phyloP scores from a whole-genome alignment of 2,329 filamentous ascomycete genomes.

The Didymosphaeria variabile region DNA sequence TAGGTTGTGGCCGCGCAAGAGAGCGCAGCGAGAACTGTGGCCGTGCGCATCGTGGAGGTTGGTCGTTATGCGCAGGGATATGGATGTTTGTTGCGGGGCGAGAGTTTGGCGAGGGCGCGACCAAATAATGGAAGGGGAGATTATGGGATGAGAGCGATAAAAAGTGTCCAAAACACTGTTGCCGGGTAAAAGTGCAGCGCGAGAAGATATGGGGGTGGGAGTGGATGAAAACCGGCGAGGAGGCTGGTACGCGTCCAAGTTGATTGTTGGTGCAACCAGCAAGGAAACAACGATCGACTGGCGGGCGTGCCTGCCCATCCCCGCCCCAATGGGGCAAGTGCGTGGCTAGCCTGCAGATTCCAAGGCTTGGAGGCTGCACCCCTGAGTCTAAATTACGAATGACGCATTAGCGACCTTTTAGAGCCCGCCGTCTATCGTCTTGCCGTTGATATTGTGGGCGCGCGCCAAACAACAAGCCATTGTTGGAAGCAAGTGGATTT shows the following conservation, averaged over 20 bases:
- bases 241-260: constrained; percentile 28
- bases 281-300: constrained; percentile 25
- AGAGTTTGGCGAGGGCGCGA: neutral
- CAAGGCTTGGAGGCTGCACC: constrained; percentile 20
- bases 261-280: constrained; percentile 28
- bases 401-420: constrained; percentile 14
- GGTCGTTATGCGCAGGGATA: constrained; percentile 18
- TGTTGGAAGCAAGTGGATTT: neutral
- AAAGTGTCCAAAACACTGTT: neutral
- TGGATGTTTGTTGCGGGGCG: constrained; percentile 7
- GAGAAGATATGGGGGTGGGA: constrained; percentile 14
- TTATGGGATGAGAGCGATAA: neutral
- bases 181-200: constrained; percentile 3
- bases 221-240: constrained; percentile 12
- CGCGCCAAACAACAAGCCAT: neutral
- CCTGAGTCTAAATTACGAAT: constrained; percentile 19
- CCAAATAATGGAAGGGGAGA: neutral
- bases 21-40: constrained; percentile 39
- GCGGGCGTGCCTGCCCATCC: constrained; percentile 21
- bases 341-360: constrained; percentile 1
- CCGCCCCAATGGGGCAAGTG: constrained; percentile 4
- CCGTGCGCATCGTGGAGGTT: constrained; percentile 37
- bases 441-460: neutral
- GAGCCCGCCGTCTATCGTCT: neutral
- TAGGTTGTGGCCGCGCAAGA: constrained; percentile 37